Conservation (phyloP, 2,329 filamentous ascomycete species). For the Myriosclerotinia scirpicola region DNA sequence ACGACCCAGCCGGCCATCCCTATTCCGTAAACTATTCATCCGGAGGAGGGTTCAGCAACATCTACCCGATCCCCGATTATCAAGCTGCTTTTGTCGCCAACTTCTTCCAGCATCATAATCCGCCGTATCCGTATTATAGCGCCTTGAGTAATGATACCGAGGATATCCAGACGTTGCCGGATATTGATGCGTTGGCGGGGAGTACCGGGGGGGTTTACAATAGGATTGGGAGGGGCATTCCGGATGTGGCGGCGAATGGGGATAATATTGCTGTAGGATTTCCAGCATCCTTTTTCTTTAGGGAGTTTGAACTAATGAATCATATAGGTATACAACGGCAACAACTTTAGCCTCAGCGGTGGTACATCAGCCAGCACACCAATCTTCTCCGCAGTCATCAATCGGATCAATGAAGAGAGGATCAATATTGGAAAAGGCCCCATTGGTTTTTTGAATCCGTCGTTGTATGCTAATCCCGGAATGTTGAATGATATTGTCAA, state of each 20-base stretch:
- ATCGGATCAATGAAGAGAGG: constrained; percentile 52
- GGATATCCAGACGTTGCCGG: constrained; percentile 25
- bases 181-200: constrained; percentile 29
- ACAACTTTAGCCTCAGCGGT: constrained; percentile 38
- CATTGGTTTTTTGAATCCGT: constrained; percentile 54
- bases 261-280: constrained; percentile 37
- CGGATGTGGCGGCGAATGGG: constrained; percentile 46
- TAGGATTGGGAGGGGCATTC: constrained; percentile 39
- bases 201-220: constrained; percentile 28
- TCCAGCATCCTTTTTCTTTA: background rate
- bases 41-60: constrained; percentile 50
- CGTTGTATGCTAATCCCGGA: constrained; percentile 48
- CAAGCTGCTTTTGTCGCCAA: constrained; percentile 45
- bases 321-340: constrained; percentile 26
- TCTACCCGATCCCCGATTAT: constrained; percentile 47
- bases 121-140: constrained; percentile 30
- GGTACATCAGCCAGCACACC: constrained; percentile 54
- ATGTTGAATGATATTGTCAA: constrained; percentile 41
- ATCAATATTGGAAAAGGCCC: constrained; percentile 47
- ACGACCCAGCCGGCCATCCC: constrained; percentile 25
- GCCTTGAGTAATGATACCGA: constrained; percentile 27
- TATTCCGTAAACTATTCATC: constrained; percentile 40
- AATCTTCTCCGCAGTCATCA: constrained; percentile 50
- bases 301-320: background rate
- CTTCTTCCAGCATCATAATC: constrained; percentile 44